Percentiles rank a stretch among this genome's conserved stretches.
phyloP scores from a whole-genome alignment of 352 stramenopile species.

The Globisporangium okanoganense region DNA sequence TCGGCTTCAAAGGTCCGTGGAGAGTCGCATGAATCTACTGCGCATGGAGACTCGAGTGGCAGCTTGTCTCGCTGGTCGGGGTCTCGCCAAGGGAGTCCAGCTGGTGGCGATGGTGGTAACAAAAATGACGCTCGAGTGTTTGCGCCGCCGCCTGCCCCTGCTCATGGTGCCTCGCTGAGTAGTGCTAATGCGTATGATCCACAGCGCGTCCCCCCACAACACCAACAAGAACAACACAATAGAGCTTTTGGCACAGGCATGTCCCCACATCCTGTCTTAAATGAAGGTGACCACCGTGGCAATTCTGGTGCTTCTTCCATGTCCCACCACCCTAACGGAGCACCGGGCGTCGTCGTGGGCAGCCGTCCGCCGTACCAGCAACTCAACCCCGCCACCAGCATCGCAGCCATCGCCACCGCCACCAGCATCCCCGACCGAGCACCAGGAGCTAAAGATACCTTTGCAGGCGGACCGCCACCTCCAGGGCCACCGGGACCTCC shows the following conservation, averaged over 20 bases:
- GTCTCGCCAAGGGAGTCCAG: neutral
- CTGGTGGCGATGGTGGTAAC: neutral
- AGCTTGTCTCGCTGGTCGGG: constrained; percentile 6
- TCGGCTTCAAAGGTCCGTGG: constrained; percentile 14
- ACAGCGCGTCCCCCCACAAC: constrained; percentile 14
- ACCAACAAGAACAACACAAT: constrained; percentile 23
- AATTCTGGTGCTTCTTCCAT: constrained; percentile 38
- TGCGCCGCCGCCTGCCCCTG: neutral
- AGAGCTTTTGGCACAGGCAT: constrained; percentile 48
- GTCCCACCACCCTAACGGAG: constrained; percentile 28
- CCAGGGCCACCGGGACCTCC: constrained; percentile 3
- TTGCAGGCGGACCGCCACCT: constrained; percentile 3
- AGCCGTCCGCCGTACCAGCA: neutral
- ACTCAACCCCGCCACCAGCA: neutral
- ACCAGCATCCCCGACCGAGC: neutral
- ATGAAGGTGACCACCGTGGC: constrained; percentile 55
- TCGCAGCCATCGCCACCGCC: neutral
- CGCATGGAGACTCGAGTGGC: constrained; percentile 6
- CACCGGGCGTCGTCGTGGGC: neutral
- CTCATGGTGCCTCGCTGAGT: constrained; percentile 9
- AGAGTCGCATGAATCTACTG: neutral
- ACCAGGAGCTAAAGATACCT: constrained; percentile 13
- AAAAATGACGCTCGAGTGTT: neutral
- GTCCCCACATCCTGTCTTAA: constrained; percentile 46
- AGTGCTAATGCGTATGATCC: constrained; percentile 24